A percentile compares a stretch with the other conserved stretches of the same genome.
These are phyloP conservation scores for Aspergillus sp. DNA, from an alignment of 2,329 filamentous ascomycete species.

Conservation along the genomic window DNA sequence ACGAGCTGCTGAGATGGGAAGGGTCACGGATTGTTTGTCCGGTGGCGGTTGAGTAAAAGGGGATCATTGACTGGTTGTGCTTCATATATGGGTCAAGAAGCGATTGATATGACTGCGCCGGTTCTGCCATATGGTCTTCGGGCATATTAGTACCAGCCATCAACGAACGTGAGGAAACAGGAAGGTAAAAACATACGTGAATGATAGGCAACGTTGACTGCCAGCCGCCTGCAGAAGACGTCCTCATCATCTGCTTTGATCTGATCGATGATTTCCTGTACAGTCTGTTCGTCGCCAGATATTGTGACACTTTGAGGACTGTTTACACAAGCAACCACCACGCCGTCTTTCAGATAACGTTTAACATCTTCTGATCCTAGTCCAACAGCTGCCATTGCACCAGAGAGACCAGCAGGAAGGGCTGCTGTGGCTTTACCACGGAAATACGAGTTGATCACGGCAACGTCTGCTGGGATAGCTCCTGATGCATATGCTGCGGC, in stretches of 20 bases:
- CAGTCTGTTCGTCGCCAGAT: conserved; percentile 6
- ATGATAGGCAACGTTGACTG: conserved; percentile 14
- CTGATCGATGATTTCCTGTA: conserved; percentile 1
- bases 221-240: conserved; percentile 4
- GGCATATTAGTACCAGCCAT: too few species aligned
- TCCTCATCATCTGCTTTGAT: conserved; percentile 4
- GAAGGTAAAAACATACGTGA: neutral
- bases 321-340: conserved; percentile 14
- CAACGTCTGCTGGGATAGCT: neutral
- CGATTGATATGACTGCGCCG: neutral
- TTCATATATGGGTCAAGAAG: too few species aligned
- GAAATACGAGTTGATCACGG: conserved; percentile 10
- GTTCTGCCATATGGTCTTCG: neutral
- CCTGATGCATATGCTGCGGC: conserved; percentile 13
- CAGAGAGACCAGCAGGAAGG: neutral
- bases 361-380: conserved; percentile 2
- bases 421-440: conserved; percentile 6
- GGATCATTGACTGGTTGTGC: too few species aligned
- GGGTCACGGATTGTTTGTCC: too few species aligned
- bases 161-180: too few species aligned
- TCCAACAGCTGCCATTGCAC: conserved; percentile 10
- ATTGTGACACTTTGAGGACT: conserved; percentile 9
- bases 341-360: conserved; percentile 2
- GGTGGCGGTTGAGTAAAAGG: too few species aligned
- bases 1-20: conserved; percentile 5